phyloP scores from a whole-genome alignment of 2,329 filamentous ascomycete genomes.

The Pseudomassariella vexata region DNA sequence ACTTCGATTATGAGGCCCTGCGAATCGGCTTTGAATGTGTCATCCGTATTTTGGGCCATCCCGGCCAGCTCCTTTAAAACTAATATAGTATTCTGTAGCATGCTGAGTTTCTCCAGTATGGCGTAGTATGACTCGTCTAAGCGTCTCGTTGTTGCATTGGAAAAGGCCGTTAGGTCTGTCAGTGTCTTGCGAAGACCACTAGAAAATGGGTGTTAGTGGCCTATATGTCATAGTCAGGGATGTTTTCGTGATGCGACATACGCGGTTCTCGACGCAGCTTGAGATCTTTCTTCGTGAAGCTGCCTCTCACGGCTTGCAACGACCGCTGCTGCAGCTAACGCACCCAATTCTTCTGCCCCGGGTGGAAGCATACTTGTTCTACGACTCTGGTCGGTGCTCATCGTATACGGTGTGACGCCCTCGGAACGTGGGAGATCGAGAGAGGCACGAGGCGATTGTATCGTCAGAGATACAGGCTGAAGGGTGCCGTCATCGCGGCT shows the following conservation, averaged over 20 bases:
- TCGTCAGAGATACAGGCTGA: constrained; percentile 21
- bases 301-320: constrained; percentile 29
- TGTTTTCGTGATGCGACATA: constrained; percentile 22
- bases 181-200: constrained; percentile 50
- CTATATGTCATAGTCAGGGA: too few species aligned
- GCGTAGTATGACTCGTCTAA: constrained; percentile 72
- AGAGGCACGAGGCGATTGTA: constrained; percentile 30
- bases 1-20: constrained; percentile 55
- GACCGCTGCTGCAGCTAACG: constrained; percentile 10
- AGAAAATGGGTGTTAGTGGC: constrained; percentile 17
- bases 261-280: constrained; percentile 32
- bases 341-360: constrained; percentile 14
- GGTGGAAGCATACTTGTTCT: constrained; percentile 33
- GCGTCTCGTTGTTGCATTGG: constrained; percentile 55
- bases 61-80: constrained; percentile 62
- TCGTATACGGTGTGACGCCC: constrained; percentile 32
- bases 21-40: constrained; percentile 55
- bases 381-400: constrained; percentile 35
- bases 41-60: constrained; percentile 51
- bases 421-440: constrained; percentile 41
- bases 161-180: constrained; percentile 50
- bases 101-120: constrained; percentile 62
- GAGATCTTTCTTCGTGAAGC: constrained; percentile 34
- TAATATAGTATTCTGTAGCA: constrained; percentile 58
- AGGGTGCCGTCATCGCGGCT: constrained; percentile 25